phyloP scores from a whole-genome alignment of 331 rosid genomes.

The Prunus yedoensis region DNA sequence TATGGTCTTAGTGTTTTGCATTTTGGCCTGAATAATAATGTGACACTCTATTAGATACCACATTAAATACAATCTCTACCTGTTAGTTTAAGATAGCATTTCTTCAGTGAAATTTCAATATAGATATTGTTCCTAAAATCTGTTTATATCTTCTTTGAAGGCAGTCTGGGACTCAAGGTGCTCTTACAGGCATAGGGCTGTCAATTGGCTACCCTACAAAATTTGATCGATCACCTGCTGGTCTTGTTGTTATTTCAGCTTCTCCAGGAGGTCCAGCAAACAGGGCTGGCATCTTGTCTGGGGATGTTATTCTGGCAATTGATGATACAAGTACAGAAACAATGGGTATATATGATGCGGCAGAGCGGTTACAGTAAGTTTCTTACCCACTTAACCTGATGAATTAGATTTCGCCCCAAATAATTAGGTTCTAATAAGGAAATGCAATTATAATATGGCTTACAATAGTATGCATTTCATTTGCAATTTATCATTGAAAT shows the following conservation, averaged over 20 bases:
- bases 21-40: conserved; percentile 23
- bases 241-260: conserved; percentile 85
- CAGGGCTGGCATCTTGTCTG: conserved; percentile 83
- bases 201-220: conserved; percentile 85
- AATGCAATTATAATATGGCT: conserved; percentile 11
- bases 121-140: conserved; percentile 27
- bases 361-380: conserved; percentile 89
- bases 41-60: conserved; percentile 4
- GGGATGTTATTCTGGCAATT: conserved; percentile 79
- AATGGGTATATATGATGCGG: conserved; percentile 92
- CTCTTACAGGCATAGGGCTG: conserved; percentile 92
- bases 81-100: not conserved
- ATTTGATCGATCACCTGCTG: conserved; percentile 54
- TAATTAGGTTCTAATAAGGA: not conserved
- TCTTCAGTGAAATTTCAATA: conserved; percentile 3
- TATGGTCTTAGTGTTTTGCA: conserved; percentile 18
- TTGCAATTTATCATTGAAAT: not conserved
- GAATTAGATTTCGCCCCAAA: conserved; percentile 15
- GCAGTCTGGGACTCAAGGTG: conserved; percentile 97
- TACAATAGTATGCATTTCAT: not conserved
- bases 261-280: conserved; percentile 90
- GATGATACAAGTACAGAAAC: conserved; percentile 76
- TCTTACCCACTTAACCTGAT: conserved; percentile 33
- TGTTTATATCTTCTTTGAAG: conserved; percentile 64
- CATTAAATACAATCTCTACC: not conserved